These are phyloP conservation scores for Xylariaceae sp. DNA, from an alignment of 2,329 filamentous ascomycete genomes.

Conservation along the genomic window DNA sequence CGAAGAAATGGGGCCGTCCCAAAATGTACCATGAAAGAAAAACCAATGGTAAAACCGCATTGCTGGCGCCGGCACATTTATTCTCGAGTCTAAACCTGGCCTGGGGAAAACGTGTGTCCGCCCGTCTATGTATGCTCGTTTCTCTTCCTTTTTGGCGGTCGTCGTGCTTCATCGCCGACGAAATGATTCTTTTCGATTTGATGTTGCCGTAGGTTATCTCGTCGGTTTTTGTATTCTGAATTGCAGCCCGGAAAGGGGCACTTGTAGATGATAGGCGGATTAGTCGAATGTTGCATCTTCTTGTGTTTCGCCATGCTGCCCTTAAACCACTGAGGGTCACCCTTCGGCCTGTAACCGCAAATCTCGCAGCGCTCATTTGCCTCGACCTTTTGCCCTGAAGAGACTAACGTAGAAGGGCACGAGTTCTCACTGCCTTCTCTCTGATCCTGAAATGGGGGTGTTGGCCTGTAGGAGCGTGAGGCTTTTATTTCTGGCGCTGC, in stretches of 20 bases:
- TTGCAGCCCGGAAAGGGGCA: slow-evolving; percentile 52
- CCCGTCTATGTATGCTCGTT: slow-evolving; percentile 10
- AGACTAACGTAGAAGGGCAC: slow-evolving; percentile 18
- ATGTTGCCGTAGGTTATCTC: slow-evolving; percentile 54
- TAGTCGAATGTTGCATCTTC: slow-evolving; percentile 49
- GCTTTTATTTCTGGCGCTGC: slow-evolving; percentile 8
- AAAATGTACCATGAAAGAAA: not conserved
- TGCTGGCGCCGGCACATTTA: slow-evolving; percentile 11
- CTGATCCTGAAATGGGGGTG: slow-evolving; percentile 16
- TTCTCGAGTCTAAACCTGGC: slow-evolving; percentile 1
- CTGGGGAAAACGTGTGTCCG: not conserved
- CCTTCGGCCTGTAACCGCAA: slow-evolving; percentile 53
- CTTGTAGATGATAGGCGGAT: slow-evolving; percentile 48
- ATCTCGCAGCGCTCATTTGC: slow-evolving; percentile 46
- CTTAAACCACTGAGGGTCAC: slow-evolving; percentile 55
- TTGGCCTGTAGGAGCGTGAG: slow-evolving; percentile 18
- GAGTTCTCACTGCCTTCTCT: slow-evolving; percentile 12
- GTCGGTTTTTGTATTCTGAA: slow-evolving; percentile 53
- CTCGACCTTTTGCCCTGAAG: slow-evolving; percentile 36
- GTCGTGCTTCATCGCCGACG: slow-evolving; percentile 38
- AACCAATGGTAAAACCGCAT: not conserved
- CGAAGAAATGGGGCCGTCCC: not conserved
- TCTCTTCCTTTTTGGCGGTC: slow-evolving; percentile 48
- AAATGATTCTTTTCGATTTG: slow-evolving; percentile 55
- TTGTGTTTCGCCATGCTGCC: slow-evolving; percentile 57